phyloP scores from a whole-genome alignment of 192 early-diverging fungal species.

The Chytriomyces sp. region DNA sequence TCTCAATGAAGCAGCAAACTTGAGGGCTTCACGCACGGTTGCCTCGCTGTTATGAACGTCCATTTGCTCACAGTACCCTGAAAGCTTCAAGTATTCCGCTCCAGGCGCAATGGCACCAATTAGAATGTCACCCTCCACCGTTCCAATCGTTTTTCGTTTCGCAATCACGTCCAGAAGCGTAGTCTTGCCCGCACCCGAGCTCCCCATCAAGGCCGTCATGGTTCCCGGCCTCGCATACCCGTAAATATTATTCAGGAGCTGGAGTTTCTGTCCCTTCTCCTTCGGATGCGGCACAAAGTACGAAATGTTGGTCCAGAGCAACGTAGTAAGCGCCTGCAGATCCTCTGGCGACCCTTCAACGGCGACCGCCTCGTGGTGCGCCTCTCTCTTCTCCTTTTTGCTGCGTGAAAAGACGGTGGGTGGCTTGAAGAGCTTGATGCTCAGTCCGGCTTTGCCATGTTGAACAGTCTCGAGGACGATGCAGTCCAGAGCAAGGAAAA shows the following conservation, averaged over 20 bases:
- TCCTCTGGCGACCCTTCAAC: constrained; percentile 8
- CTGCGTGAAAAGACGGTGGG: too few species aligned
- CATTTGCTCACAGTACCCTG: constrained; percentile 80
- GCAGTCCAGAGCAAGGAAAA: constrained; percentile 23
- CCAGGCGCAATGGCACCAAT: constrained; percentile 43
- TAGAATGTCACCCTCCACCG: constrained; percentile 53
- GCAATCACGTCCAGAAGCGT: constrained; percentile 43
- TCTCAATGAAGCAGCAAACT: constrained; percentile 56
- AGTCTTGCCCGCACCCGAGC: constrained; percentile 48
- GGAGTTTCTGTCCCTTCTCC: constrained; percentile 58
- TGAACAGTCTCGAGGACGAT: constrained; percentile 27
- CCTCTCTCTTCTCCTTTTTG: background rate
- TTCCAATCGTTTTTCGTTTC: constrained; percentile 64
- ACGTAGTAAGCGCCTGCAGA: constrained; percentile 24
- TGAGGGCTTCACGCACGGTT: constrained; percentile 78
- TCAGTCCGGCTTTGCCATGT: constrained; percentile 20
- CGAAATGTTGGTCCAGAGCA: constrained; percentile 66
- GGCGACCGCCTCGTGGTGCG: background rate
- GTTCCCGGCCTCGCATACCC: constrained; percentile 76
- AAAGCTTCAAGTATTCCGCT: constrained; percentile 31
- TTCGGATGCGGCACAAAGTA: constrained; percentile 64
- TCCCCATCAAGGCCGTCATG: constrained; percentile 75
- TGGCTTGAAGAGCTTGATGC: constrained; percentile 26
- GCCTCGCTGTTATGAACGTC: constrained; percentile 70
- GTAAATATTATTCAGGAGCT: constrained; percentile 68